Evolutionary conservation across 2,329 filamentous ascomycete species (phyloP).

Genomic region (Curvularia sp.): DNA sequence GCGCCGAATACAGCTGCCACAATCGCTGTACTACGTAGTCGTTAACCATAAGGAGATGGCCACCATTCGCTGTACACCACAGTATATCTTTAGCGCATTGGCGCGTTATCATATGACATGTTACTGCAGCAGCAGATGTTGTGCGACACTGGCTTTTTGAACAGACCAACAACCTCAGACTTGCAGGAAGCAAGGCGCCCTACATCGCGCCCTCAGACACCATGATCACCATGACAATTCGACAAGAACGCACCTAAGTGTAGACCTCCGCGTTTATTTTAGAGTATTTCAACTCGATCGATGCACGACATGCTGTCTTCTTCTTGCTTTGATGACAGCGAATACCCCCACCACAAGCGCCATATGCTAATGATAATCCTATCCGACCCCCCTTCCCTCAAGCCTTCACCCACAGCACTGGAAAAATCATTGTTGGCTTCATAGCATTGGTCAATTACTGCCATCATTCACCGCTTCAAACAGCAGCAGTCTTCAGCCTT

Average conservation of each 20-base stretch:
- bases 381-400: neutral
- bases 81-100: neutral
- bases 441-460: constrained; percentile 10
- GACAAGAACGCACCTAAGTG: neutral
- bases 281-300: neutral
- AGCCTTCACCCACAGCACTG: neutral
- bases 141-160: constrained; percentile 1
- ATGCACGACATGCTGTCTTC: neutral
- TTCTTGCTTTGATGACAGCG: constrained; percentile 2
- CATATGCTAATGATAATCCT: constrained; percentile 3
- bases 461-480: constrained; percentile 12
- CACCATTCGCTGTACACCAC: constrained; percentile 1
- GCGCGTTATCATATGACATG: constrained; percentile 16
- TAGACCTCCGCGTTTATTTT: neutral
- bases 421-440: constrained; percentile 9
- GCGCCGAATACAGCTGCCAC: neutral
- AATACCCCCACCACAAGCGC: neutral
- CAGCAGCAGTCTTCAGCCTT: constrained; percentile 9
- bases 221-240: neutral
- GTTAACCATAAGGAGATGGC: too few relatives aligned
- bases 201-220: neutral
- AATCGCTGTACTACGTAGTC: neutral
- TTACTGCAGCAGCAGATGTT: constrained; percentile 2
- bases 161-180: neutral
- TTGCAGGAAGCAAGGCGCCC: neutral